A percentile compares a stretch with the other conserved stretches of the same genome.
These are phyloP conservation scores for Botrytis fragariae DNA, from an alignment of 2,329 filamentous ascomycete species.

Conservation along the genomic window DNA sequence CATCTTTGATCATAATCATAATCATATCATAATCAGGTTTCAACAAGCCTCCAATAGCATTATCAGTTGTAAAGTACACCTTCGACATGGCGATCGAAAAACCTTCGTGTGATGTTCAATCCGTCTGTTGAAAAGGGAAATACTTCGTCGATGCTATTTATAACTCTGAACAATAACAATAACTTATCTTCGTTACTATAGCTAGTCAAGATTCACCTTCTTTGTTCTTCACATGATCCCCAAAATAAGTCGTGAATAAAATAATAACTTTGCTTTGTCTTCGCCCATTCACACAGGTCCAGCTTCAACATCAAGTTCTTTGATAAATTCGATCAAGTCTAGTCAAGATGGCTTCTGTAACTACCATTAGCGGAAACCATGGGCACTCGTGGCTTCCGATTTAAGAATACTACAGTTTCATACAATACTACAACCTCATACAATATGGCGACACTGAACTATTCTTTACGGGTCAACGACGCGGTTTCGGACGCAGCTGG, in stretches of 20 bases:
- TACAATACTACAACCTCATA: background rate
- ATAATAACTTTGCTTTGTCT: constrained; percentile 6
- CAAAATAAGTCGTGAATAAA: constrained; percentile 2
- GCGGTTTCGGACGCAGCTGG: background rate
- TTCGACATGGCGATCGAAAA: background rate
- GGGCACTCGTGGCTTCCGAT: background rate
- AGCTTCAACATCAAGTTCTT: background rate
- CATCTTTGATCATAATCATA: background rate
- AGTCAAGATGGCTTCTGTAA: background rate
- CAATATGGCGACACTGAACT: background rate
- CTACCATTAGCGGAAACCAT: background rate
- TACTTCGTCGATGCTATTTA: background rate
- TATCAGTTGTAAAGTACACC: background rate
- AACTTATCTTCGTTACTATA: background rate
- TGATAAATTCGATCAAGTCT: background rate
- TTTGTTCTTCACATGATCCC: constrained; percentile 9
- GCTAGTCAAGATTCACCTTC: background rate
- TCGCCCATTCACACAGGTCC: constrained; percentile 7
- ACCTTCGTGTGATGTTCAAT: background rate
- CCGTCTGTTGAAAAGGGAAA: background rate
- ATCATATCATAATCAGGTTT: background rate
- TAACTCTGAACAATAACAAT: background rate
- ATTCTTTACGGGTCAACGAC: background rate
- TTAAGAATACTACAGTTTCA: background rate
- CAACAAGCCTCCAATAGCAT: background rate